phyloP scores from a whole-genome alignment of 345 rosid species.

The Hibiscus tridactylites region DNA sequence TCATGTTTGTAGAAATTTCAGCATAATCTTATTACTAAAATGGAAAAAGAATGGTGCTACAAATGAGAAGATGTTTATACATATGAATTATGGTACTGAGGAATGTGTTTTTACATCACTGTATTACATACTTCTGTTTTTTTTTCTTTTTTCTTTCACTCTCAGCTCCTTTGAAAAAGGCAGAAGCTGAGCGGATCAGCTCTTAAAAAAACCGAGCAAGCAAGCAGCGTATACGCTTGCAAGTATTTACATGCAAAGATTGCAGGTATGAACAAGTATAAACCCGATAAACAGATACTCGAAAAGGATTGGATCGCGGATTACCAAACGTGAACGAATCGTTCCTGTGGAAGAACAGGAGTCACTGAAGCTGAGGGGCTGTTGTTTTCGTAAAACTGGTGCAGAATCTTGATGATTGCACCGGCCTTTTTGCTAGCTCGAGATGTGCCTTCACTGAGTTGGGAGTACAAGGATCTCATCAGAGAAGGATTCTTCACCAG shows the following conservation, averaged over 20 bases:
- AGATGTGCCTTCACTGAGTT: constrained; percentile 53
- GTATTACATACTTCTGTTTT: not conserved
- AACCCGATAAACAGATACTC: constrained; percentile 5
- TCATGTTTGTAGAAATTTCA: not conserved
- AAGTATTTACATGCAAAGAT: constrained; percentile 18
- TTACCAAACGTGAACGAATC: constrained; percentile 48
- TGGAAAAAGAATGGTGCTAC: constrained; percentile 15
- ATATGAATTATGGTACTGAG: not conserved
- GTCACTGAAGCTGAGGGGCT: constrained; percentile 23
- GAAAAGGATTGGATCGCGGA: constrained; percentile 21
- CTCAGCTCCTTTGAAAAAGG: constrained; percentile 28
- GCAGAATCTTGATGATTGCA: constrained; percentile 58
- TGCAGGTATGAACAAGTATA: not conserved
- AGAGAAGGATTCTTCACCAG: constrained; percentile 47
- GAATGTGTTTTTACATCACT: not conserved
- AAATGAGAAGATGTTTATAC: constrained; percentile 1
- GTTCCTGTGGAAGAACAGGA: constrained; percentile 35
- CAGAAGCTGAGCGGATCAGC: constrained; percentile 33
- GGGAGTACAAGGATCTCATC: constrained; percentile 60
- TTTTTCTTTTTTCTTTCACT: not conserved
- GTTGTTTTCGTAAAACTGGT: constrained; percentile 51
- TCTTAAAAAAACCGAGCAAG: constrained; percentile 35
- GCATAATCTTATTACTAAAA: not conserved
- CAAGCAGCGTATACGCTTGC: constrained; percentile 14
- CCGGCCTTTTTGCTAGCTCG: constrained; percentile 67